Evolutionary conservation across 1,284 basidiomycete genomes (phyloP).

Genomic region (Afroboletus lepidellus): DNA sequence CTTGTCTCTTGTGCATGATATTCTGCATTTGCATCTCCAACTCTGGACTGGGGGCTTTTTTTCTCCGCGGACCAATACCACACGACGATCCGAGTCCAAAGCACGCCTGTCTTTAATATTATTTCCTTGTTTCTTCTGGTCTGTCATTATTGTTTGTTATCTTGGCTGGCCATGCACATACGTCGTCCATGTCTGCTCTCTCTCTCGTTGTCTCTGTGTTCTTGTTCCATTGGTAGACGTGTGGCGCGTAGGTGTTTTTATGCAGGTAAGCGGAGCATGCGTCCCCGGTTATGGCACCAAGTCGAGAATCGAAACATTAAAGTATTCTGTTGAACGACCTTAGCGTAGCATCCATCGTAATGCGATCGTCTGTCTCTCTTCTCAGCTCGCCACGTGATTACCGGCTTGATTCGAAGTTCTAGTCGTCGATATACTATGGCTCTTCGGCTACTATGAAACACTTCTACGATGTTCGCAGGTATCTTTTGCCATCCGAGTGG

Average conservation of each 20-base stretch:
- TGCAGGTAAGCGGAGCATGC: constrained; percentile 32
- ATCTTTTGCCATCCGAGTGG: too few species aligned
- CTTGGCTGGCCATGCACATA: constrained; percentile 37
- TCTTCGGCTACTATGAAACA: too few species aligned
- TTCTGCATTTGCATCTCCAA: constrained; percentile 27
- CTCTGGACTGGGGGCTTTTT: constrained; percentile 15
- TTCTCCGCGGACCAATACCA: constrained; percentile 9
- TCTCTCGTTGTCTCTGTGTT: constrained; percentile 16
- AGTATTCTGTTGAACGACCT: constrained; percentile 26
- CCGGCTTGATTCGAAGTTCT: too few species aligned
- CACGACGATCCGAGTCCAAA: constrained; percentile 11
- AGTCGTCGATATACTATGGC: too few species aligned
- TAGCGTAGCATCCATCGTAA: constrained; percentile 29
- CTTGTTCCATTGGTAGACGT: constrained; percentile 20
- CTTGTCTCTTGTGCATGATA: constrained; percentile 26
- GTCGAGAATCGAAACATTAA: constrained; percentile 25
- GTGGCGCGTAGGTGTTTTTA: constrained; percentile 24
- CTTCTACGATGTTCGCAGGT: too few species aligned
- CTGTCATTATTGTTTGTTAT: constrained; percentile 18
- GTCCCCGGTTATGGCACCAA: constrained; percentile 17
- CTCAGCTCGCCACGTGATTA: background rate
- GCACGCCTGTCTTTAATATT: constrained; percentile 33
- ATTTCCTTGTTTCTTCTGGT: constrained; percentile 22
- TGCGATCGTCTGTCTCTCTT: constrained; percentile 14
- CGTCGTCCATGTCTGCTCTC: constrained; percentile 15